Base-by-base conservation (phyloP, 345 rosid species). In the Stellera chamaejasme region DNA sequence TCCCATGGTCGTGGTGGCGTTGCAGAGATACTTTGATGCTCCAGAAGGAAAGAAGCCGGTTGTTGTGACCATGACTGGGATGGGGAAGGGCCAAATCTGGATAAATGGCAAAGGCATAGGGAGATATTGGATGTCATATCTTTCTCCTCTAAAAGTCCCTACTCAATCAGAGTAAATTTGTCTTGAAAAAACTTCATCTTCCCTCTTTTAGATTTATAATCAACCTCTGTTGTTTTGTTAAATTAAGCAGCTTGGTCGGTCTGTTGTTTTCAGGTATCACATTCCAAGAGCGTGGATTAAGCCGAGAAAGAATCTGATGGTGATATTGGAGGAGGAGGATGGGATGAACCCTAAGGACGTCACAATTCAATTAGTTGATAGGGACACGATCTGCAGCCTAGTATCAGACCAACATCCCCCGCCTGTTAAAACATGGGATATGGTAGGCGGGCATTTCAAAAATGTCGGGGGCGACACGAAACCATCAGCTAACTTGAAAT, bases 41-140 rank as follows among this genome's bases (percentile, higher is more conserved):
- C 94, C 96, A 3, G 80, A 78, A 62, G 85, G 87, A 19, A n/a
- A 55, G 11, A 58, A 60, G n/a, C 83, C 96, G 2, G 79, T 84
- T 2, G 85, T 72, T 0, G 57, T 88, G 10, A 66, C 73, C 10
- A 76, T 83, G 80, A 47, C 45, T 0, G 77, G 76, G 11, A 81
- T 88, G 96, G 70, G 72, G 11, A 85, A 88, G 68, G 91, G 96
- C 3, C 63, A 81, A 83, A 67, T 83, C 53, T 88, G 91, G 91
- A 69, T 88, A 50, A 88, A 88, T 19, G 91, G 96, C 28, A 65
- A 76, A 58, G 75, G 79, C 58, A 81, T 88, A 3, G 95, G 96
- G 46, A 78, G 95, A 5, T 80, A 81, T 67, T 88, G 96, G 96
- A 64, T 72, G 70, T 74, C 83, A n/a, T 85, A 62, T 69, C 48